phyloP scores from a whole-genome alignment of 2,329 filamentous ascomycete species.

The Monascus ruber region DNA sequence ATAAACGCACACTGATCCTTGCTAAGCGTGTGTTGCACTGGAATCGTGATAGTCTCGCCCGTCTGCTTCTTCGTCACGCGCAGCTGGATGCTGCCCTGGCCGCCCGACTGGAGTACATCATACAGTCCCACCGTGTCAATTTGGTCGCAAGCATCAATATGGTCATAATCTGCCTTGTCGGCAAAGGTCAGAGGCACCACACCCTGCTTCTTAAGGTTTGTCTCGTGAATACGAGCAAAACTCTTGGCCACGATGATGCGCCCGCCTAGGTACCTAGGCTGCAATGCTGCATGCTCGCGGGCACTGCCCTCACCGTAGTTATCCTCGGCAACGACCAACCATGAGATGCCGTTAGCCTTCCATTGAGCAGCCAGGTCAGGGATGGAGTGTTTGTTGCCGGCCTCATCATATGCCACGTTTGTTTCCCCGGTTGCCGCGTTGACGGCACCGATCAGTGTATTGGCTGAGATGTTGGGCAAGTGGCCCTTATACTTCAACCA shows the following conservation, averaged over 20 bases:
- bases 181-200: conserved; percentile 88
- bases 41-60: conserved; percentile 57
- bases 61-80: conserved; percentile 48
- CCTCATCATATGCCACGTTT: conserved; percentile 80
- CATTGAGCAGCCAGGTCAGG: conserved; percentile 77
- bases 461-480: conserved; percentile 92
- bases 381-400: conserved; percentile 64
- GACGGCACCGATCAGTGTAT: conserved; percentile 90
- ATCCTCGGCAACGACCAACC: conserved; percentile 93
- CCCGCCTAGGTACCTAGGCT: conserved; percentile 81
- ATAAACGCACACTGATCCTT: conserved; percentile 88
- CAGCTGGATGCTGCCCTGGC: conserved; percentile 67
- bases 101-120: conserved; percentile 66
- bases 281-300: conserved; percentile 78
- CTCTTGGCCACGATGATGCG: conserved; percentile 74
- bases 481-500: conserved; percentile 99
- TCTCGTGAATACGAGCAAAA: conserved; percentile 89
- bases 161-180: conserved; percentile 78
- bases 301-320: conserved; percentile 93
- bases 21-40: conserved; percentile 78
- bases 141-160: conserved; percentile 69
- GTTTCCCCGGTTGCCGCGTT: conserved; percentile 89
- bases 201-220: conserved; percentile 94
- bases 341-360: conserved; percentile 63
- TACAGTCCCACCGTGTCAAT: conserved; percentile 74